Percentiles rank a stretch among this genome's conserved stretches.
These are phyloP conservation scores for Desmodesmus armatus DNA, from an alignment of 139 green algal species.

Conservation along the genomic window DNA sequence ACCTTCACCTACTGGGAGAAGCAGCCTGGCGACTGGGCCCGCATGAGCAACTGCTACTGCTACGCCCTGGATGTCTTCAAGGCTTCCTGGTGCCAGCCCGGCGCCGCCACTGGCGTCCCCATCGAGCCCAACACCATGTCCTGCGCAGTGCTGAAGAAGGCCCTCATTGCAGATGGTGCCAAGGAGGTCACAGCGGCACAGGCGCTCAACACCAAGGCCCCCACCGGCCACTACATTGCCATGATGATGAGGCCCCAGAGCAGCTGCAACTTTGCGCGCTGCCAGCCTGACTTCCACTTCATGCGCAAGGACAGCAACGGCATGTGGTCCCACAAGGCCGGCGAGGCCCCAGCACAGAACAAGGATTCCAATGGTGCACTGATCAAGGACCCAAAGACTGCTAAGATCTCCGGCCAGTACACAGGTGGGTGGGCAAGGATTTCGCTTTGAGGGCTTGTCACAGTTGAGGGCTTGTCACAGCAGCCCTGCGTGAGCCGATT, in stretches of 20 bases:
- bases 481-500: no score
- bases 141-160: constrained; percentile 33
- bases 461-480: no score
- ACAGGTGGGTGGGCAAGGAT: constrained; percentile 16
- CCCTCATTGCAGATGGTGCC: constrained; percentile 35
- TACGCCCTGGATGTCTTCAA: constrained; percentile 42
- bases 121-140: constrained; percentile 23
- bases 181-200: not conserved
- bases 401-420: constrained; percentile 33
- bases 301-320: constrained; percentile 44
- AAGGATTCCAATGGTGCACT: constrained; percentile 2
- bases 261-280: constrained; percentile 44
- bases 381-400: constrained; percentile 44
- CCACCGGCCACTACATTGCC: constrained; percentile 41
- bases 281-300: constrained; percentile 50
- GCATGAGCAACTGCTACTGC: constrained; percentile 49
- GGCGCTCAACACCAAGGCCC: constrained; percentile 24
- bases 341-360: constrained; percentile 41
- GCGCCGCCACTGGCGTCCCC: not conserved
- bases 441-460: no score
- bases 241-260: constrained; percentile 25
- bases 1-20: constrained; percentile 46
- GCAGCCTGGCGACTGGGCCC: constrained; percentile 36
- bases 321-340: constrained; percentile 45
- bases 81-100: constrained; percentile 35